Conservation (phyloP, 805 yeast species). For the Pachysolen tannophilus region DNA sequence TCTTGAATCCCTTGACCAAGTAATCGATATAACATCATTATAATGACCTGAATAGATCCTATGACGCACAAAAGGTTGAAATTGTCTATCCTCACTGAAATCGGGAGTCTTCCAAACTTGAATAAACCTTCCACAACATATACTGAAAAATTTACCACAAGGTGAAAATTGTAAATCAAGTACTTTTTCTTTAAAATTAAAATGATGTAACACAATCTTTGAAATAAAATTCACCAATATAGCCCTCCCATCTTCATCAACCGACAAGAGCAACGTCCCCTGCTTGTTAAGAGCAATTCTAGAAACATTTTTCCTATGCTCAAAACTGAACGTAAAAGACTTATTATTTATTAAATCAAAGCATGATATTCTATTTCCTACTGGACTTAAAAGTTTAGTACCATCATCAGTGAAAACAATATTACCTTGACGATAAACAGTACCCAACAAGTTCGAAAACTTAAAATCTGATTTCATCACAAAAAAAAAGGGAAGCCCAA, state of each 20-base stretch:
- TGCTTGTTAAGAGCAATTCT: conserved; percentile 78
- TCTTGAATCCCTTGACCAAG: conserved; percentile 90
- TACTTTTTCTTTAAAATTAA: conserved; percentile 82
- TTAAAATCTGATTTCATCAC: conserved; percentile 81
- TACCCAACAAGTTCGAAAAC: conserved; percentile 85
- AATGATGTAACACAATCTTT: conserved; percentile 83
- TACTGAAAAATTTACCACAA: conserved; percentile 80
- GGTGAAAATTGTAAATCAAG: conserved; percentile 76
- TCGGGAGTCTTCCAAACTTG: conserved; percentile 95
- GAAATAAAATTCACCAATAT: conserved; percentile 80
- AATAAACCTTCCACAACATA: conserved; percentile 71
- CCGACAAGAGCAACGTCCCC: conserved; percentile 69
- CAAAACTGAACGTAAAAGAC: conserved; percentile 85
- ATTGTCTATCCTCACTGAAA: conserved; percentile 74
- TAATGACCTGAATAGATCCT: conserved; percentile 91
- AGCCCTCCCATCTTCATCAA: conserved; percentile 90
- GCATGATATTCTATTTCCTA: conserved; percentile 86
- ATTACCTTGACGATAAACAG: conserved; percentile 93
- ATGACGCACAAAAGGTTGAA: conserved; percentile 92
- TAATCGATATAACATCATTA: conserved; percentile 64
- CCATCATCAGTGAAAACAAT: conserved; percentile 83
- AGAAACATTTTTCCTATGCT: conserved; percentile 79
- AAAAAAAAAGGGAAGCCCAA: too few relatives aligned
- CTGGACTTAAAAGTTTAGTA: conserved; percentile 75
- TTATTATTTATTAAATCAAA: conserved; percentile 80